Base-by-base conservation (phyloP, 306 rosid genomes). In the Quercus agrifolia region DNA sequence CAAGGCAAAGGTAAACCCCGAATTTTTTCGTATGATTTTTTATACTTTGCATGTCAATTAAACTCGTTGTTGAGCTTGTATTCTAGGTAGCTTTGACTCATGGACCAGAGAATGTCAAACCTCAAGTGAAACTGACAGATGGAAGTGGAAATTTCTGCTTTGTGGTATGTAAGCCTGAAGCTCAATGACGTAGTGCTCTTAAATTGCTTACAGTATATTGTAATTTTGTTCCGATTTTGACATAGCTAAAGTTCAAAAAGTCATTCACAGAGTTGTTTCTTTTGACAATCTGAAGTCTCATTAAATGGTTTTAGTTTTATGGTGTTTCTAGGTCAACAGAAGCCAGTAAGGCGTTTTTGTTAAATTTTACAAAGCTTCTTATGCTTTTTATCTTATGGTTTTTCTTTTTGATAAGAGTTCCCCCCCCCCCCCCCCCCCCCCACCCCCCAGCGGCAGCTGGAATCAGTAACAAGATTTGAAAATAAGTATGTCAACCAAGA, bases 1-100 rank as follows among this genome's bases (percentile, higher is more conserved):
- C 83, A 96, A 87, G 87, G 92, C 94, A 73, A 96, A 91, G 99
- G 99, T 90, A 90, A 72, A 61, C 20, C 63, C 79, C 52, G 31
- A 56, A 5, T 41, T 55, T 71, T 62, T 38, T 78, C 23, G 27
- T 81, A 57, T 81, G 71, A 15, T 56, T 74, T 77, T 78, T 73
- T 73, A 78, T 70, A 21, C 66, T 46, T 61, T 81, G 77, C 56
- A 63, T 81, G 51, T 62, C 56, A 19, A 82, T 70, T 58, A 79
- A 80, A 58, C 38, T 77, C 4, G 56, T 74, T 80, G 52, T 79
- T 63, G 72, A 70, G 57, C 78, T 55, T 76, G 57, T 55, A 21
- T 56, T 77, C 44, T 78, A 96, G 99, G 96, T 96, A 79, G 98
- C 97, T 86, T 83, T 96, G 97, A 96, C 99, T 81, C 99, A 91